phyloP scores from a whole-genome alignment of 2,329 filamentous ascomycete genomes.

The Fusarium bactridioides region DNA sequence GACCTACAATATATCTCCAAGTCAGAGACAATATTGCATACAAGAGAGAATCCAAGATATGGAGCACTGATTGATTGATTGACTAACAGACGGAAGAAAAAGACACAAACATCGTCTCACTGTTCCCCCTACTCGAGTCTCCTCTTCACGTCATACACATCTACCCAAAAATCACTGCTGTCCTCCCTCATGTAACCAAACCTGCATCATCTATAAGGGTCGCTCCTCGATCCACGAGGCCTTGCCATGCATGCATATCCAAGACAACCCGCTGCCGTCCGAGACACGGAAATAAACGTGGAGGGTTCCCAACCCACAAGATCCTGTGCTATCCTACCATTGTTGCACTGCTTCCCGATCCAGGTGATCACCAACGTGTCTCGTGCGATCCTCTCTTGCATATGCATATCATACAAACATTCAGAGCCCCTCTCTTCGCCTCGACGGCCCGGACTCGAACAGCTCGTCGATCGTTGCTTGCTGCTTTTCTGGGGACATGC shows the following conservation, averaged over 20 bases:
- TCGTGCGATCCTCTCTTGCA: conserved; percentile 29
- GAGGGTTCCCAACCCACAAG: conserved; percentile 35
- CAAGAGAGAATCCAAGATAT: neutral
- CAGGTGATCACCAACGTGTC: conserved; percentile 39
- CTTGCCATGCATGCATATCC: conserved; percentile 27
- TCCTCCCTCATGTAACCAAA: conserved; percentile 14
- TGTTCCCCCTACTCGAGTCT: neutral
- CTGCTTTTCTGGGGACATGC: conserved; percentile 39
- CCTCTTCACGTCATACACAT: neutral
- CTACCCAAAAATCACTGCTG: neutral
- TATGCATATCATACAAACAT: conserved; percentile 18
- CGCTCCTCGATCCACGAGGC: conserved; percentile 32
- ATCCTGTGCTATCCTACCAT: conserved; percentile 31
- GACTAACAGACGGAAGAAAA: neutral
- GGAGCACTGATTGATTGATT: neutral
- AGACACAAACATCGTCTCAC: neutral
- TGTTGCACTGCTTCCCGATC: conserved; percentile 35
- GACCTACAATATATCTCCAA: neutral
- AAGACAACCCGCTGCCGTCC: conserved; percentile 34
- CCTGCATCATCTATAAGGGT: conserved; percentile 33
- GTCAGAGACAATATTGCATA: neutral
- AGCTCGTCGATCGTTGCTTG: conserved; percentile 35
- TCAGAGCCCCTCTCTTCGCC: conserved; percentile 34
- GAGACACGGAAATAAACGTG: conserved; percentile 41
- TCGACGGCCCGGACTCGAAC: conserved; percentile 26